These are phyloP conservation scores for Dictyostelium capitatum DNA, from an alignment of 78 protist species.

Conservation along the genomic window DNA sequence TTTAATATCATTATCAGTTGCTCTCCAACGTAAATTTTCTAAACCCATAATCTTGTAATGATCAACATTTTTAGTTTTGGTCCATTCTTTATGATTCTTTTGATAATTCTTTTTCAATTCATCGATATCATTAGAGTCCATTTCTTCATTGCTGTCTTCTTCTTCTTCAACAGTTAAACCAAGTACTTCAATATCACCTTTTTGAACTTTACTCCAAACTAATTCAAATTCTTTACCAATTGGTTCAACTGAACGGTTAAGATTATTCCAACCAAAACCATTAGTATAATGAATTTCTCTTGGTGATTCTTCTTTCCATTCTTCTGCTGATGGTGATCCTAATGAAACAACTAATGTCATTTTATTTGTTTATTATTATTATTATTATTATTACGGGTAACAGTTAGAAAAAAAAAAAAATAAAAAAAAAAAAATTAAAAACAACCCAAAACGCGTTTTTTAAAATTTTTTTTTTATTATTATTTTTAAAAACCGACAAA, in stretches of 20 bases:
- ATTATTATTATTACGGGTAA: neutral
- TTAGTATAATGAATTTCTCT: constrained; percentile 7
- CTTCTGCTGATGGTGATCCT: constrained; percentile 30
- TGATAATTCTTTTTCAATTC: constrained; percentile 60
- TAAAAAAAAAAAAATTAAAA: neutral
- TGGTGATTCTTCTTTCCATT: constrained; percentile 23
- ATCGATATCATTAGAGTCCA: constrained; percentile 46
- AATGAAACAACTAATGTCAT: constrained; percentile 39
- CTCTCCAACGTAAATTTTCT: constrained; percentile 81
- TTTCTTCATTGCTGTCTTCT: neutral
- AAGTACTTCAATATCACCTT: constrained; percentile 27
- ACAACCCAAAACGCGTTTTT: neutral
- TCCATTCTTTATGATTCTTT: constrained; percentile 54
- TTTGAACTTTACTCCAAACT: constrained; percentile 44
- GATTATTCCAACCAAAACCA: constrained; percentile 38
- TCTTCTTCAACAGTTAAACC: neutral
- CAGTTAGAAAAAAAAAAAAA: neutral
- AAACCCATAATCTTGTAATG: constrained; percentile 92
- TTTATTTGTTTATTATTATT: neutral
- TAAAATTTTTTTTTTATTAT: neutral
- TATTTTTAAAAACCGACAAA: no score
- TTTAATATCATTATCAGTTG: constrained; percentile 90
- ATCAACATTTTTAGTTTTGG: constrained; percentile 55
- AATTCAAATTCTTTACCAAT: constrained; percentile 66
- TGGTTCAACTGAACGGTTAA: constrained; percentile 35